Conservation (phyloP, 129 eudicot species). For the Flaveria sonorensis region DNA sequence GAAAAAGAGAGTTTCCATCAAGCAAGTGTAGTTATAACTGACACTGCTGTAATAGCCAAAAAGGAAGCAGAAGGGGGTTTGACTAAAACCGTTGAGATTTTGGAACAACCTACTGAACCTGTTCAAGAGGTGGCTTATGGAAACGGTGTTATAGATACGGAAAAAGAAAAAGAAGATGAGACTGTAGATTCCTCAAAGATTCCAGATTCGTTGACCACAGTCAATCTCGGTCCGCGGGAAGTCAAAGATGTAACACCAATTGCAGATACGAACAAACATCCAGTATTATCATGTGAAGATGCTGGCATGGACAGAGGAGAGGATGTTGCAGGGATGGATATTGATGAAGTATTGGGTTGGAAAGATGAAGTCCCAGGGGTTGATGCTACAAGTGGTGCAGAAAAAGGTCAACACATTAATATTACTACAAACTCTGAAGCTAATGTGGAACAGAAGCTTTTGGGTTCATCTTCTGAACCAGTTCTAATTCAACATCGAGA, state of each 20-base stretch:
- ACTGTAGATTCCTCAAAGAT: conserved; percentile 25
- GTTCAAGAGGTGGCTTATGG: conserved; percentile 23
- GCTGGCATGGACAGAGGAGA: conserved; percentile 42
- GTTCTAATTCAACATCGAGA: conserved; percentile 17
- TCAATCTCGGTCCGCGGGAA: conserved; percentile 18
- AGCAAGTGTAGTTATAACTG: conserved; percentile 17
- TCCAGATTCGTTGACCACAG: conserved; percentile 14
- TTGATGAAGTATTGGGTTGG: conserved; percentile 49
- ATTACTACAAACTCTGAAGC: conserved; percentile 11
- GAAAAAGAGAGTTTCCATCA: conserved; percentile 25
- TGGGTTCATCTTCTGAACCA: conserved; percentile 26
- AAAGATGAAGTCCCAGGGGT: conserved; percentile 35
- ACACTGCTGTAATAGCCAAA: background rate
- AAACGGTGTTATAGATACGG: conserved; percentile 29
- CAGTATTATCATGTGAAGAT: conserved; percentile 25
- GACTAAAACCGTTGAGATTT: conserved; percentile 19
- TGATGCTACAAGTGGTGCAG: conserved; percentile 23
- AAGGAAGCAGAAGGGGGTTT: conserved; percentile 11
- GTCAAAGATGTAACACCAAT: conserved; percentile 11
- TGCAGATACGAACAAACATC: conserved; percentile 14
- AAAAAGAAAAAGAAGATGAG: conserved; percentile 32
- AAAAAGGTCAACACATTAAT: conserved; percentile 18
- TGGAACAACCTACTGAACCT: conserved; percentile 22
- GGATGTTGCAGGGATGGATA: conserved; percentile 37
- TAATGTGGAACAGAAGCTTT: conserved; percentile 16